A percentile compares a stretch with the other conserved stretches of the same genome.
phyloP scores from a whole-genome alignment of 2,329 filamentous ascomycete genomes.

The Lachnellula subtilissima region DNA sequence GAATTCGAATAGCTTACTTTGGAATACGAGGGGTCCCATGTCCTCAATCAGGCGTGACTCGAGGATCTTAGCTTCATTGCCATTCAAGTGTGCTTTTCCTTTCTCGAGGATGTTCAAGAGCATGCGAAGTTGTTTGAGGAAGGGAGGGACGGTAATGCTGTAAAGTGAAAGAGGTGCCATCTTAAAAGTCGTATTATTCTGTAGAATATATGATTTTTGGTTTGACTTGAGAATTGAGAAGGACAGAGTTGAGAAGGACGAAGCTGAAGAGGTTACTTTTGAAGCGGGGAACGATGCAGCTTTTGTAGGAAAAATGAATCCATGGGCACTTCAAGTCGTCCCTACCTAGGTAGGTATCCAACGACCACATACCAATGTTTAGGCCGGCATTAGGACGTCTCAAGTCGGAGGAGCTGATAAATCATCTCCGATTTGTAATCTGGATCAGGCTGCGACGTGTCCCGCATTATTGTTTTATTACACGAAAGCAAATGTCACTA shows the following conservation, averaged over 20 bases:
- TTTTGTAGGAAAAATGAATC: background rate
- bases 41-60: conserved; percentile 41
- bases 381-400: background rate
- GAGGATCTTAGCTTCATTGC: conserved; percentile 32
- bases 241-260: background rate
- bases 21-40: conserved; percentile 46
- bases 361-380: no score
- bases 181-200: background rate
- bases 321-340: no score
- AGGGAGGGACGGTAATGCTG: conserved; percentile 37
- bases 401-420: background rate
- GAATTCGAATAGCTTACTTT: conserved; percentile 25
- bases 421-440: background rate
- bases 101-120: conserved; percentile 40
- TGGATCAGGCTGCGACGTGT: background rate
- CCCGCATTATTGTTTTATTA: background rate
- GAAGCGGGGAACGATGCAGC: background rate
- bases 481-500: background rate
- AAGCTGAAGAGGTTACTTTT: background rate
- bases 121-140: conserved; percentile 40
- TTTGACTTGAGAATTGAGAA: background rate
- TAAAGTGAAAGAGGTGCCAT: conserved; percentile 21
- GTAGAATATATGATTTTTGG: background rate
- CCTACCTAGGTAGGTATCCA: no score
- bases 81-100: conserved; percentile 37